A percentile compares a stretch with the other conserved stretches of the same genome.
phyloP scores from a whole-genome alignment of 177 flowering plant genomes.

The Vitis hybrid region DNA sequence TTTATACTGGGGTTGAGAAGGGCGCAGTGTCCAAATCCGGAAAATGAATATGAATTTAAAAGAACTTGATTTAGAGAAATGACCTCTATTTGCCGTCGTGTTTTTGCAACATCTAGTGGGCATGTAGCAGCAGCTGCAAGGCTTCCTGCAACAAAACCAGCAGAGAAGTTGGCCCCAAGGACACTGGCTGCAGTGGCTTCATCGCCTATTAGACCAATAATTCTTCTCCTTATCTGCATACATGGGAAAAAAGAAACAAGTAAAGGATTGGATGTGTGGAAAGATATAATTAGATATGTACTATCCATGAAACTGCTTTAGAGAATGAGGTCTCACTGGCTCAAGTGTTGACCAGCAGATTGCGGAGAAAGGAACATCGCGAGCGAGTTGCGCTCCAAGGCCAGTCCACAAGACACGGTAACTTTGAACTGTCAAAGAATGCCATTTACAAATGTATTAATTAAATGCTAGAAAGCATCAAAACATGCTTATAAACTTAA shows the following conservation, averaged over 20 bases:
- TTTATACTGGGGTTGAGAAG: background rate
- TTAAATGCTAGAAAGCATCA: background rate
- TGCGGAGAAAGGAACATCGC: conserved; percentile 60
- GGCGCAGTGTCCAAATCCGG: background rate
- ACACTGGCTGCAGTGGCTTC: conserved; percentile 56
- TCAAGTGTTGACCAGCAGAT: conserved; percentile 62
- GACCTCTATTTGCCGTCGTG: conserved; percentile 95
- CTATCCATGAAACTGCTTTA: background rate
- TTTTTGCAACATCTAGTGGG: conserved; percentile 96
- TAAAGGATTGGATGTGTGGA: background rate
- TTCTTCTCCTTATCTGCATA: conserved; percentile 62
- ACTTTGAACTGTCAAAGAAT: conserved; percentile 29
- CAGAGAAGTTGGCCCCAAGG: conserved; percentile 82
- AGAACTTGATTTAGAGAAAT: conserved; percentile 5
- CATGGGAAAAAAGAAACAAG: background rate
- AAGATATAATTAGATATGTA: background rate
- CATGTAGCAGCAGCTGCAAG: conserved; percentile 97
- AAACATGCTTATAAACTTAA: conserved; percentile 1
- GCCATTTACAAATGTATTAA: background rate
- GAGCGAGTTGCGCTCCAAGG: conserved; percentile 55
- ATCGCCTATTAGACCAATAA: conserved; percentile 58
- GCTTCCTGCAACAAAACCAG: conserved; percentile 92
- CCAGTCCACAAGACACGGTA: conserved; percentile 54
- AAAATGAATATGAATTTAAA: background rate
- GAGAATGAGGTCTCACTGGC: conserved; percentile 32